Conservation (phyloP, 306 rosid genomes). For the Pyrus pyrifolia region DNA sequence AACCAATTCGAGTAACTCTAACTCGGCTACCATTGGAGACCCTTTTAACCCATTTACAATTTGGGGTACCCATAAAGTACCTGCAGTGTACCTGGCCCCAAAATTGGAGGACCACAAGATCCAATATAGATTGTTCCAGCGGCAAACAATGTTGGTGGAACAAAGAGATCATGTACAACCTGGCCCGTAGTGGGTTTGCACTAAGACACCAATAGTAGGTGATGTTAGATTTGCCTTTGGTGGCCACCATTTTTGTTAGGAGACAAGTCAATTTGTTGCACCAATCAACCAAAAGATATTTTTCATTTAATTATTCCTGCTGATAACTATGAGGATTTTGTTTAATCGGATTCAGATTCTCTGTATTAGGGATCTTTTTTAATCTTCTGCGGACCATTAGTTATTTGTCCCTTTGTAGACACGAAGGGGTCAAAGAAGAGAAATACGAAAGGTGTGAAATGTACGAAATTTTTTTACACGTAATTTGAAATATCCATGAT, state of each 20-base stretch:
- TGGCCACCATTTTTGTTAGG: conserved; percentile 2
- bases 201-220: background rate
- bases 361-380: background rate
- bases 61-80: background rate
- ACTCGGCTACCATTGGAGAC: background rate
- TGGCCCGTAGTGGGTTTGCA: background rate
- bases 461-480: accelerated
- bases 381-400: background rate
- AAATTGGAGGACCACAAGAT: background rate
- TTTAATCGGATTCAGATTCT: conserved; percentile 19
- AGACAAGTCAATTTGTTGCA: conserved; percentile 11
- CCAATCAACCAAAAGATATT: conserved; percentile 1
- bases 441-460: too few species aligned
- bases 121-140: background rate
- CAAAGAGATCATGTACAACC: conserved; percentile 8
- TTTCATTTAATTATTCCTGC: background rate
- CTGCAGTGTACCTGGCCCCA: background rate
- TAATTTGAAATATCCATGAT: too few species aligned
- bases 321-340: conserved; percentile 1
- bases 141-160: background rate
- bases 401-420: background rate
- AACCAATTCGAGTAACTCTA: background rate
- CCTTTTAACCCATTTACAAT: background rate
- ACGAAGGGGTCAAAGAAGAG: accelerated
- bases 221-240: background rate